These are phyloP conservation scores for Cicer pinnatifidum DNA, from an alignment of 306 rosid genomes.

Conservation along the genomic window DNA sequence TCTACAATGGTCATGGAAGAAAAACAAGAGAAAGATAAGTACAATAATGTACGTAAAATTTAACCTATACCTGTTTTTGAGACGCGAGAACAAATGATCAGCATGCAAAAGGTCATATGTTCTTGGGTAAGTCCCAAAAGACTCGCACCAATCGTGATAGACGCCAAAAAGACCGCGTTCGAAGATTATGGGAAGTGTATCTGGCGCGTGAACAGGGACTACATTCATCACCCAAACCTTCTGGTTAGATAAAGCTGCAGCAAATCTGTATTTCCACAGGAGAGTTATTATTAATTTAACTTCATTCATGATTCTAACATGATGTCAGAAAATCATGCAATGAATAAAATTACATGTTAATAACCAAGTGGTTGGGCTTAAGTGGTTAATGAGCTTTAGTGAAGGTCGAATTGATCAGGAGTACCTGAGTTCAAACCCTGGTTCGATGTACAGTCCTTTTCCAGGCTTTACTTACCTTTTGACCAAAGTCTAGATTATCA, in stretches of 20 bases:
- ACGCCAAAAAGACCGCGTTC: conserved; percentile 89
- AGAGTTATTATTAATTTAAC: conserved; percentile 15
- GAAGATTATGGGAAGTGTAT: conserved; percentile 84
- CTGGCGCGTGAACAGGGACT: conserved; percentile 79
- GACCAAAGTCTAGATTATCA: too few species aligned
- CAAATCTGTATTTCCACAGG: conserved; percentile 62
- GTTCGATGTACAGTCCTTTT: too few species aligned
- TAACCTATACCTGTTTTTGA: conserved; percentile 71
- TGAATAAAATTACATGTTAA: not conserved
- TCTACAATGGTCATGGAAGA: conserved; percentile 4
- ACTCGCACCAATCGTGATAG: conserved; percentile 97
- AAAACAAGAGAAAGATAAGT: not conserved
- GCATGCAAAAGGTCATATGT: conserved; percentile 93
- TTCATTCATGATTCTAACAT: conserved; percentile 13
- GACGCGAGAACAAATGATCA: conserved; percentile 95
- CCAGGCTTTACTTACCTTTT: too few species aligned
- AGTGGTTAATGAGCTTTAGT: too few species aligned
- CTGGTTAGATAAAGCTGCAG: conserved; percentile 78
- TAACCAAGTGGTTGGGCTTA: too few species aligned
- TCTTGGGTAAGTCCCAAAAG: conserved; percentile 89
- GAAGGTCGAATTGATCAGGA: too few species aligned
- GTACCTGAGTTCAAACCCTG: too few species aligned
- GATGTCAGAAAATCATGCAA: conserved; percentile 10
- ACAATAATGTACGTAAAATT: not conserved
- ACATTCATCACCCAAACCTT: conserved; percentile 98